A percentile compares a stretch with the other conserved stretches of the same genome.
Evolutionary conservation across 2,329 filamentous ascomycete species (phyloP).

Genomic region (Cytospora piceicola): DNA sequence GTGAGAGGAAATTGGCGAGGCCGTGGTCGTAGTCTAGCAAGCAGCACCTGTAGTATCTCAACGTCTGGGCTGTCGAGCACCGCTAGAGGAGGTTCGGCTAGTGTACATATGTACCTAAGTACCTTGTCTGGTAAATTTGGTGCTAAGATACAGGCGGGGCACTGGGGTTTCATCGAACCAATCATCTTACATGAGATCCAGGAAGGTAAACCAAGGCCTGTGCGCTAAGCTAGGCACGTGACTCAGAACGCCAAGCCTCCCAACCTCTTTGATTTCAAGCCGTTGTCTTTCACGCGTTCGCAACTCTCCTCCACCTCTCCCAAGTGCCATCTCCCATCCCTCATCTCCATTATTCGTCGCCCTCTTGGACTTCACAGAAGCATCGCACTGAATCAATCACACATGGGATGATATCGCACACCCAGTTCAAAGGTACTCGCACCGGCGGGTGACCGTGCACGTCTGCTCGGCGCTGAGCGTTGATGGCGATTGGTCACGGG

Average conservation of each 20-base stretch:
- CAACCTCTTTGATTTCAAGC: slow-evolving; percentile 16
- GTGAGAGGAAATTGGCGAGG: no score
- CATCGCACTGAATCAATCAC: not conserved
- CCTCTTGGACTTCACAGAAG: not conserved
- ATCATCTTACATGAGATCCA: not conserved
- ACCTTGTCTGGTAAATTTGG: not conserved
- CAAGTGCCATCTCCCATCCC: not conserved
- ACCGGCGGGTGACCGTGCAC: slow-evolving; percentile 25
- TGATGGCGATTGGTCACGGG: slow-evolving; percentile 13
- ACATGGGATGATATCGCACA: slow-evolving; percentile 10
- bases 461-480: slow-evolving; percentile 24
- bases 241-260: slow-evolving; percentile 1
- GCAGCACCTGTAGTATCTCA: no score
- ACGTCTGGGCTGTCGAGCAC: no score
- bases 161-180: not conserved
- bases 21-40: no score
- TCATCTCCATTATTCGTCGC: not conserved
- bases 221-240: not conserved
- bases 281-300: not conserved
- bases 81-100: not conserved
- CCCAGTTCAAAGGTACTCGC: slow-evolving; percentile 27
- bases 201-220: not conserved
- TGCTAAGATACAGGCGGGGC: not conserved
- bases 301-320: not conserved
- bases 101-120: not conserved